Conservation (phyloP, 345 rosid genomes). For the Viola odorata region DNA sequence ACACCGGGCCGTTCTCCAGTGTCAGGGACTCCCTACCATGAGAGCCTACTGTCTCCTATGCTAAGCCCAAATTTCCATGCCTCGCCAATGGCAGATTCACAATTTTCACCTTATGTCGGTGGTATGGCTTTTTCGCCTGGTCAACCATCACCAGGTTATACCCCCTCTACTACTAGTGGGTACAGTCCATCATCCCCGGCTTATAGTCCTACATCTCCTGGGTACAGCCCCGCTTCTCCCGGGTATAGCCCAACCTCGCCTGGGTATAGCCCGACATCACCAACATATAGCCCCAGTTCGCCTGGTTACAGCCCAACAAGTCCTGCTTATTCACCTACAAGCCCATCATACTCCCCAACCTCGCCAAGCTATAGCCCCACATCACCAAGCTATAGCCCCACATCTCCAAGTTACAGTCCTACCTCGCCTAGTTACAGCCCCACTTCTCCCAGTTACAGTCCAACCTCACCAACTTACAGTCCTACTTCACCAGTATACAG, state of each 20-base stretch:
- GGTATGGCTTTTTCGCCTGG: constrained; percentile 80
- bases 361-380: constrained; percentile 66
- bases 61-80: constrained; percentile 72
- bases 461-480: constrained; percentile 67
- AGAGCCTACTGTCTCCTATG: constrained; percentile 95
- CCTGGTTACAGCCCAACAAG: constrained; percentile 83
- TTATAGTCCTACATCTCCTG: constrained; percentile 74
- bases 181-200: constrained; percentile 79
- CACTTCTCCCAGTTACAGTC: constrained; percentile 75
- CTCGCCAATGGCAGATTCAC: constrained; percentile 78
- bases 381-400: constrained; percentile 71
- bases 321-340: constrained; percentile 73
- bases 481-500: constrained; percentile 75
- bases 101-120: constrained; percentile 91
- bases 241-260: constrained; percentile 84
- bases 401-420: constrained; percentile 78
- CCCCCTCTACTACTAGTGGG: constrained; percentile 16
- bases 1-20: constrained; percentile 87
- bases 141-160: constrained; percentile 48
- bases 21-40: constrained; percentile 92
- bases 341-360: constrained; percentile 50
- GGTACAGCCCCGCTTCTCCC: constrained; percentile 81
- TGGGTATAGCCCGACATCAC: constrained; percentile 82
- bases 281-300: constrained; percentile 81
- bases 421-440: constrained; percentile 78